These are phyloP conservation scores for Entomortierella chlamydospora DNA, from an alignment of 192 early-diverging fungal species.

Conservation along the genomic window DNA sequence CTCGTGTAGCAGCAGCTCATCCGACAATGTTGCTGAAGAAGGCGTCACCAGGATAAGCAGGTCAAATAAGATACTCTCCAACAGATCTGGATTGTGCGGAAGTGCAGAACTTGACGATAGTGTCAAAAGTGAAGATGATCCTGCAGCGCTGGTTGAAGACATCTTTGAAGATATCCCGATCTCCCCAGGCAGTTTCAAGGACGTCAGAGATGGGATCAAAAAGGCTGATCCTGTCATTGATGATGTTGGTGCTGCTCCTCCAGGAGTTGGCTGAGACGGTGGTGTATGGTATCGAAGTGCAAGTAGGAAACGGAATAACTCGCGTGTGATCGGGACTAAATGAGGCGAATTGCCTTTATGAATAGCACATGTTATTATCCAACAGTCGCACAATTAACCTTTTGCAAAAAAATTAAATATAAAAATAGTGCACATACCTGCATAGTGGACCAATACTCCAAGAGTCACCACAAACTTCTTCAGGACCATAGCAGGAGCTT, in stretches of 20 bases:
- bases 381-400: no score
- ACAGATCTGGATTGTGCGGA: slow-evolving; percentile 26
- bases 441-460: slow-evolving; percentile 28
- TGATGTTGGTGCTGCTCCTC: not conserved
- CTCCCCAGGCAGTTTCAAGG: slow-evolving; percentile 25
- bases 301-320: slow-evolving; percentile 38
- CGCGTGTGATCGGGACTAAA: slow-evolving; percentile 31
- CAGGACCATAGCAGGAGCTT: slow-evolving; percentile 30
- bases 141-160: not conserved
- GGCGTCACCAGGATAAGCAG: slow-evolving; percentile 45
- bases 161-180: not conserved
- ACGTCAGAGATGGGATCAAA: slow-evolving; percentile 21
- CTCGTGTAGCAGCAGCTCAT: slow-evolving; percentile 23
- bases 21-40: slow-evolving; percentile 13
- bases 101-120: not conserved
- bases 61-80: slow-evolving; percentile 30
- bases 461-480: slow-evolving; percentile 47
- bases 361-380: no score
- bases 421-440: slow-evolving; percentile 13
- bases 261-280: slow-evolving; percentile 14
- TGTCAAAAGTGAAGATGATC: not conserved
- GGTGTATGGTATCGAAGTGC: slow-evolving; percentile 35
- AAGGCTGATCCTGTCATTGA: slow-evolving; percentile 4
- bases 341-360: slow-evolving; percentile 42
- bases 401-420: no score